Evolutionary conservation across 352 stramenopile species (phyloP), one percentile per base, ranked within the genome.

Genomic region (Globisporangium ultimum): DNA sequence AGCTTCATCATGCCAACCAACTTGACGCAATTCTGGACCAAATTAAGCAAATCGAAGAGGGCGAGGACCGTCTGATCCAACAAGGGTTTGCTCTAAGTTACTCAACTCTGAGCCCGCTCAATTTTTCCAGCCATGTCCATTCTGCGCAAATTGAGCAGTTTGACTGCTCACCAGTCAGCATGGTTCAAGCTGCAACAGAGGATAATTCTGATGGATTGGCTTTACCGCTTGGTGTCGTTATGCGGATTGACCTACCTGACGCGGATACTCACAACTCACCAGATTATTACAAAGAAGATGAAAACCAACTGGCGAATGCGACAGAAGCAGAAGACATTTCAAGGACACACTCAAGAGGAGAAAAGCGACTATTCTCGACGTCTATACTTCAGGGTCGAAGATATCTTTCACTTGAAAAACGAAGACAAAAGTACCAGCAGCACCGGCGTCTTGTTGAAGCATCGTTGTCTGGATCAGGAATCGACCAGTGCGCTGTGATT

Each of bases 401-500:
- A n/a, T 66, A 55, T 15, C 5, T 58, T 13, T 13, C 24, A 12
- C 82, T 89, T 15, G 78, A 89, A 50, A 86, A 82, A 22, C 72
- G 60, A 34, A 60, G 69, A 22, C 62, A 61, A 17, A 74, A 82
- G 45, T 89, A 87, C 49, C 42, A 74, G 28, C 74, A 77, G 21
- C 74, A 89, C 50, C 74, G 78, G 17, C 64, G 62, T 40, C 63
- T 89, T 24, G 80, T 77, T 1, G 80, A 89, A 47, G 66, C 80
- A 21, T 86, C 80, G 3, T 53, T 89, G 3, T 60, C 74, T 24
- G 69, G 77, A 8, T 81, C 78, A 2, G 78, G 78, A 17, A 84
- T 88, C 75, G 42, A 79, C 36, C 80, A 89, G 60, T 71, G 53
- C 38, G 68, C 66, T 5, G 70, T 89, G 20, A 80, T 89, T 50